A percentile compares a stretch with the other conserved stretches of the same genome.
Evolutionary conservation across 441 rosid genomes (phyloP).

Genomic region (Melastoma candidum): DNA sequence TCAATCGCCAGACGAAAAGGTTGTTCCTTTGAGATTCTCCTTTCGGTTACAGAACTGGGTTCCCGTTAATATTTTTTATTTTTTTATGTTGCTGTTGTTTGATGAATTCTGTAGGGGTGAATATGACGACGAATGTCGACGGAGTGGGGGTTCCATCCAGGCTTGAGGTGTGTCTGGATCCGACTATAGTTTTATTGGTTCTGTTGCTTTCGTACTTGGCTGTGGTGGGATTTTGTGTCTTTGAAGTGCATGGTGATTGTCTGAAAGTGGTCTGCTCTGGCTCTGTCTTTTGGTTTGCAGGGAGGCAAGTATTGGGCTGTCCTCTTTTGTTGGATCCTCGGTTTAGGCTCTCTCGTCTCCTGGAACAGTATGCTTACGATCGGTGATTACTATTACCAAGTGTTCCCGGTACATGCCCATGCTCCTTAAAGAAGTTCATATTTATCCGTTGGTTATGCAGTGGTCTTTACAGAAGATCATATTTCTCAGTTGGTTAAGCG

Average conservation of each 20-base stretch:
- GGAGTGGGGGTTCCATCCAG: constrained; percentile 29
- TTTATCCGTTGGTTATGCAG: no score
- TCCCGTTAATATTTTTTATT: no score
- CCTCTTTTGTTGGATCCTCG: constrained; percentile 59
- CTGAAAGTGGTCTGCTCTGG: background rate
- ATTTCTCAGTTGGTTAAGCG: no score
- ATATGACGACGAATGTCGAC: constrained; percentile 15
- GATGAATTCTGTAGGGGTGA: constrained; percentile 10
- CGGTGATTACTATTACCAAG: no score
- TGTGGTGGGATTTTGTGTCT: background rate
- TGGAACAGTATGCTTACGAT: constrained; percentile 76
- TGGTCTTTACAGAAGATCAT: no score
- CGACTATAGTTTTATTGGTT: no score
- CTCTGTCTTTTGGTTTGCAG: background rate
- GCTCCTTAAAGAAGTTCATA: no score
- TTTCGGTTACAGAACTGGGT: no score
- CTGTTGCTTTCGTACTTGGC: constrained; percentile 8
- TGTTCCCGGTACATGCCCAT: no score
- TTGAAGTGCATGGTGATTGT: background rate
- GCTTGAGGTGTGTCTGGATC: constrained; percentile 29
- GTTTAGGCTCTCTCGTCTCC: constrained; percentile 58
- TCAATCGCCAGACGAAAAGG: no score
- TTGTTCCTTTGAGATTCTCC: no score
- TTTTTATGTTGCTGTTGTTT: no score
- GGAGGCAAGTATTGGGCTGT: constrained; percentile 49